Percentiles rank a stretch among this genome's conserved stretches.
Conservation (phyloP, 2,329 filamentous ascomycete genomes). For the Shiraia bambusicola region DNA sequence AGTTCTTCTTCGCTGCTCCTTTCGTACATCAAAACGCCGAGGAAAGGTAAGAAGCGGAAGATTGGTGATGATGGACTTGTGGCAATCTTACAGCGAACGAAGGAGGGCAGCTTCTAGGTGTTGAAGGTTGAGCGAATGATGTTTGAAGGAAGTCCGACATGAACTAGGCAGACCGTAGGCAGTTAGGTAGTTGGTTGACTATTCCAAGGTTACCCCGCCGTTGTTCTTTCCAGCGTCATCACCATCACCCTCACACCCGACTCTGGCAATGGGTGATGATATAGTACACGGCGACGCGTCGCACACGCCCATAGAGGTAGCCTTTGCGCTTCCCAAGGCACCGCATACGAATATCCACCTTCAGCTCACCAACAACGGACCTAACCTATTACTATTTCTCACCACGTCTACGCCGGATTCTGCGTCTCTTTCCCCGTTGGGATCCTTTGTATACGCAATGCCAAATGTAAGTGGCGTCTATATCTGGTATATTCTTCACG, state of each 20-base stretch:
- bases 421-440: slow-evolving; percentile 54
- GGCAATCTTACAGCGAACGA: background rate
- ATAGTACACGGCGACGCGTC: slow-evolving; percentile 15
- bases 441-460: slow-evolving; percentile 91
- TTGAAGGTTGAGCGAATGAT: background rate
- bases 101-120: background rate
- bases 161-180: too few relatives aligned
- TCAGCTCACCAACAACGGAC: slow-evolving; percentile 57
- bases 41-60: too few relatives aligned
- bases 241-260: slow-evolving; percentile 2
- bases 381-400: slow-evolving; percentile 59
- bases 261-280: slow-evolving; percentile 21
- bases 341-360: slow-evolving; percentile 60
- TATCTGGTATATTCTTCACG: background rate
- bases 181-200: too few relatives aligned
- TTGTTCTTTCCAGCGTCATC: slow-evolving; percentile 1
- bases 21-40: too few relatives aligned
- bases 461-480: slow-evolving; percentile 67
- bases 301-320: slow-evolving; percentile 54
- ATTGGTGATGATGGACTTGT: background rate
- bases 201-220: slow-evolving; percentile 3
- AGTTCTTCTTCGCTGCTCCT: background rate
- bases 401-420: slow-evolving; percentile 52
- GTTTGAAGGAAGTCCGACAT: slow-evolving; percentile 1
- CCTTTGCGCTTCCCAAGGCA: slow-evolving; percentile 59